Conservation (phyloP, 108 stramenopile species). For the Pseudonitzschia multiseries region DNA sequence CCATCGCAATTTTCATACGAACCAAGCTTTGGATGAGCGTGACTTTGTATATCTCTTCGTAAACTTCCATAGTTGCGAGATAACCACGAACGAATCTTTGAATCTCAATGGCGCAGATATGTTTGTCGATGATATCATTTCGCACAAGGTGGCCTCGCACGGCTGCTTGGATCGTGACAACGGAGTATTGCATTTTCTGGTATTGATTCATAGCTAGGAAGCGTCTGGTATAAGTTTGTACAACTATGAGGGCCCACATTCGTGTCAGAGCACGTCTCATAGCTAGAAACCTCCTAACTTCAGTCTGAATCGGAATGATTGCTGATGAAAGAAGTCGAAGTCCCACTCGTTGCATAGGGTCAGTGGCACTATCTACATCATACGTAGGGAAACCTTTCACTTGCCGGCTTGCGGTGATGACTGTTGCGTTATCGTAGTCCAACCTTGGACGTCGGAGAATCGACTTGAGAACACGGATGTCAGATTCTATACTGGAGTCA, state of each 20-base stretch:
- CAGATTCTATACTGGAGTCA: conserved; percentile 27
- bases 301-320: conserved; percentile 81
- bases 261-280: conserved; percentile 56
- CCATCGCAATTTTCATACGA: conserved; percentile 51
- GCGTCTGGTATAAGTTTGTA: conserved; percentile 64
- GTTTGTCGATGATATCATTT: conserved; percentile 58
- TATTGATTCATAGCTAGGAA: conserved; percentile 53
- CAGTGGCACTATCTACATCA: conserved; percentile 50
- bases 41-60: conserved; percentile 64
- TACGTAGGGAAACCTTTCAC: conserved; percentile 22
- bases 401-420: conserved; percentile 7
- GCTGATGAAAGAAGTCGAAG: conserved; percentile 72
- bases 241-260: conserved; percentile 74
- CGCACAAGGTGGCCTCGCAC: conserved; percentile 63
- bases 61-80: conserved; percentile 46
- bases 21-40: conserved; percentile 58
- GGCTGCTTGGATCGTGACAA: conserved; percentile 59
- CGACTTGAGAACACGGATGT: conserved; percentile 32
- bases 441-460: conserved; percentile 32
- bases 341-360: conserved; percentile 81
- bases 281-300: conserved; percentile 70
- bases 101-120: conserved; percentile 79
- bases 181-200: conserved; percentile 34
- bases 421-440: neutral
- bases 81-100: conserved; percentile 57